Evolutionary conservation across 2,329 filamentous ascomycete genomes (phyloP), one percentile per base, ranked within the genome.

Genomic region (Rhinocladiella similis): DNA sequence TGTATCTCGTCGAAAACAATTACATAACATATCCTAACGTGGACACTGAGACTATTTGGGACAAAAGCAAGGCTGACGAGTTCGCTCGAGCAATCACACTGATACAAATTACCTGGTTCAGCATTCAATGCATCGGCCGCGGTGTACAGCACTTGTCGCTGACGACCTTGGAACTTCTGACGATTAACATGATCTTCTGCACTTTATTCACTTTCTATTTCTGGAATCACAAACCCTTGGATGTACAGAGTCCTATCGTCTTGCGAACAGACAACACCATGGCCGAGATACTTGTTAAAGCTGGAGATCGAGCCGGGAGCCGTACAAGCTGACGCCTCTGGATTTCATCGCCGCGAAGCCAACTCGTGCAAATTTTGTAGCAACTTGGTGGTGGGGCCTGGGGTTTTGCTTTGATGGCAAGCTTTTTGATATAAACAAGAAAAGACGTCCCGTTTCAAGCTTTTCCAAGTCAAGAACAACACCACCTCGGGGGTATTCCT

Each of bases 171-270:
- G 69, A 72, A 57, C 58, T 71, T 10, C 64, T 64, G 9, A 65
- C 68, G 2, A 42, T 67, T 16, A 62, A 61, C 10, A 67, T 68
- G 43, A 62, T 69, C 16, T 60, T 68, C 43, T 67, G 66, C 49
- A 63, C 62, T 4, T 54, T 69, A 7, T 61, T 60, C n/a, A 68
- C 66, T 5, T 65, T 62, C 16, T 64, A 57, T 38, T 66, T 64
- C 51, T 71, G 68, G 69, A 55, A 55, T 9, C 56, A 68, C 33
- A 71, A 71, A 49, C 69, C 69, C 7, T 46, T 65, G 36, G 66
- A 69, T 50, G 62, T 69, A 5, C 47, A 64, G n/a, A 64, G 57
- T n/a, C 53, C 63, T 12, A 33, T 33, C 29, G 10, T 33, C 10
- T 51, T 67, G 14, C 43, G 67, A 12, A 10, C 29, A 33, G 10